These are phyloP conservation scores for Peziza echinospora DNA, from an alignment of 495 filamentous ascomycete genomes.

Conservation along the genomic window DNA sequence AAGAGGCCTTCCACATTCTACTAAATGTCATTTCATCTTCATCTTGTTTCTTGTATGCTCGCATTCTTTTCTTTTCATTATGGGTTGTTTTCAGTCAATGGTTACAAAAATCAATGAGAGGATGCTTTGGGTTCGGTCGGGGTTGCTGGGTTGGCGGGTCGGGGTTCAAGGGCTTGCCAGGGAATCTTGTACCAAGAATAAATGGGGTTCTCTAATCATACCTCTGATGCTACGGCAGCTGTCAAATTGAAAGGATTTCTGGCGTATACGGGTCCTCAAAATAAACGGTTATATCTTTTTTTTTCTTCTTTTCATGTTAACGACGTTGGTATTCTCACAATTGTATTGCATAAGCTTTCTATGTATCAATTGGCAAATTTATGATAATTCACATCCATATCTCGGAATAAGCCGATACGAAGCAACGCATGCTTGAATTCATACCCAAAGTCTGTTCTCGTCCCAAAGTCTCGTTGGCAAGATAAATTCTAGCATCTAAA, in stretches of 20 bases:
- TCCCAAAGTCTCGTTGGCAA: too few species aligned
- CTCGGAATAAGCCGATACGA: too few species aligned
- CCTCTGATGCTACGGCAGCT: neutral
- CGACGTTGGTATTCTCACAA: too few species aligned
- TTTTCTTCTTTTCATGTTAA: too few species aligned
- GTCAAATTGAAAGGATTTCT: neutral
- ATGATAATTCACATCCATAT: too few species aligned
- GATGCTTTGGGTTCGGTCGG: neutral
- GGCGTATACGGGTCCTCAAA: neutral
- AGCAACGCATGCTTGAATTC: too few species aligned
- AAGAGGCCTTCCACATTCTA: slow-evolving; percentile 78
- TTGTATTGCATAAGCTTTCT: too few species aligned
- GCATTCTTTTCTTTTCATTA: neutral
- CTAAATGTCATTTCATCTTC: slow-evolving; percentile 5
- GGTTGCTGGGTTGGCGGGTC: neutral
- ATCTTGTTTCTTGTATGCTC: neutral
- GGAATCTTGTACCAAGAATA: neutral
- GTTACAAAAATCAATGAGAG: neutral
- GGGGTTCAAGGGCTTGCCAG: neutral
- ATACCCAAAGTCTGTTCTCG: too few species aligned
- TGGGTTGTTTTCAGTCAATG: neutral
- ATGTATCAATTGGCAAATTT: too few species aligned
- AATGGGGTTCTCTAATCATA: neutral
- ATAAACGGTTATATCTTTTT: neutral
- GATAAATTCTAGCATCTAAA: too few species aligned